phyloP scores from a whole-genome alignment of 306 rosid species.

The cucumber (Cucumis sativus) region Cucumber_9930_V3 NC_026655.2:24973501-24974000 shows the following conservation, averaged over 20 bases:
- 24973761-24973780: constrained; percentile 85
- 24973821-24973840: neutral
- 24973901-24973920: neutral
- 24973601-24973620: constrained; percentile 18
- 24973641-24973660: constrained; percentile 48
- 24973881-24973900: neutral
- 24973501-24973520: neutral
- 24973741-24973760: constrained; percentile 52
- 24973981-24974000: neutral
- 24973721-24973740: constrained; percentile 86
- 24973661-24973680: constrained; percentile 77
- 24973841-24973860: neutral
- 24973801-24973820: neutral
- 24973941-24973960: neutral
- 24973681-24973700: constrained; percentile 69
- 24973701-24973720: constrained; percentile 77
- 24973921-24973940: neutral
- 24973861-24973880: neutral
- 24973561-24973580: neutral
- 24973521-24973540: neutral
- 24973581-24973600: neutral
- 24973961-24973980: neutral
- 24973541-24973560: neutral
- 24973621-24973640: constrained; percentile 42
- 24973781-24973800: constrained; percentile 63